Evolutionary conservation across 78 protist species (phyloP).

Genomic region (Dictyostelium purpureum): DNA sequence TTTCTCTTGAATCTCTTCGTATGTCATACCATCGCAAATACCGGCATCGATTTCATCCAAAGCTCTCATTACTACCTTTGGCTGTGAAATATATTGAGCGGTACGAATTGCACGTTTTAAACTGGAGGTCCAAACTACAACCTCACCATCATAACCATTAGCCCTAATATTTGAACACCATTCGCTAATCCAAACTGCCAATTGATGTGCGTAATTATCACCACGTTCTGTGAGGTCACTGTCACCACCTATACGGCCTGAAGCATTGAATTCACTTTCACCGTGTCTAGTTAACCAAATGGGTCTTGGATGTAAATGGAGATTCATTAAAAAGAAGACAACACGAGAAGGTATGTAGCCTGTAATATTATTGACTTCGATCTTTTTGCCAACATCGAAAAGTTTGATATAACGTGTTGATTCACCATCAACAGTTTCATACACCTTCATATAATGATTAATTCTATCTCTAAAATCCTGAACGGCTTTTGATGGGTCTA

Average conservation of each 20-base stretch:
- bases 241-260: conserved; percentile 94
- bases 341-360: conserved; percentile 88
- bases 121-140: conserved; percentile 87
- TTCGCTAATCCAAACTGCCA: conserved; percentile 69
- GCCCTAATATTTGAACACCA: conserved; percentile 44
- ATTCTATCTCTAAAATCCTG: conserved; percentile 85
- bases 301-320: conserved; percentile 83
- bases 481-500: conserved; percentile 71
- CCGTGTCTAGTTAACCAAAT: conserved; percentile 95
- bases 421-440: conserved; percentile 77
- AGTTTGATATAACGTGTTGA: conserved; percentile 52
- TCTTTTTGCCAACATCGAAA: conserved; percentile 82
- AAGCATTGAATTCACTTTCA: conserved; percentile 88
- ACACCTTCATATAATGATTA: conserved; percentile 70
- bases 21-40: conserved; percentile 95
- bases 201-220: conserved; percentile 82
- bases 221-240: conserved; percentile 88
- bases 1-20: conserved; percentile 86
- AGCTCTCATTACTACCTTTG: conserved; percentile 79
- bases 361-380: conserved; percentile 76
- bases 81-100: conserved; percentile 80
- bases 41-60: conserved; percentile 97
- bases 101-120: conserved; percentile 81
- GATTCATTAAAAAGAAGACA: conserved; percentile 89
- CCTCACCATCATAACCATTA: conserved; percentile 36